Conservation (phyloP, 1,284 basidiomycete species). For the Cutaneotrichosporon cutaneum region DNA sequence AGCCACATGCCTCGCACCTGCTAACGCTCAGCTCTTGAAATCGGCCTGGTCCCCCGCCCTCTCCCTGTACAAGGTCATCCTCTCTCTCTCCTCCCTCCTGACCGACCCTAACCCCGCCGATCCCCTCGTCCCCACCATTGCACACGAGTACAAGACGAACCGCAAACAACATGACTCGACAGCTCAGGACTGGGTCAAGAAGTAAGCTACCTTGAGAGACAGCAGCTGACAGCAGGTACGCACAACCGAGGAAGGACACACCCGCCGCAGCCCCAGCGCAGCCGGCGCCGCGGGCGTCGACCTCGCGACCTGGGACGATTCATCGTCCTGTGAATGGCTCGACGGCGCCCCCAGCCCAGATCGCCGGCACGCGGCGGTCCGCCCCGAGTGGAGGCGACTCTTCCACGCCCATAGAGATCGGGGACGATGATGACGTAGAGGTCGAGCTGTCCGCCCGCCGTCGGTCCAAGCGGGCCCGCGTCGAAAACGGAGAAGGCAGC, state of each 20-base stretch:
- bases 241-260: conserved; percentile 29
- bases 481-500: conserved; percentile 1
- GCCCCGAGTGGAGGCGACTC: not conserved
- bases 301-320: conserved; percentile 19
- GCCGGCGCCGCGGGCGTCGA: conserved; percentile 11
- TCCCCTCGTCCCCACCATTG: conserved; percentile 55
- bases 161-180: conserved; percentile 85
- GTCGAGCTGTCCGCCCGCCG: conserved; percentile 13
- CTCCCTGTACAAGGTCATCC: conserved; percentile 84
- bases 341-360: conserved; percentile 4
- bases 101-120: conserved; percentile 97
- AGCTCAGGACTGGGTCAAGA: conserved; percentile 90
- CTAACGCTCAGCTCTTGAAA: conserved; percentile 70
- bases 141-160: conserved; percentile 88
- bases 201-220: conserved; percentile 70
- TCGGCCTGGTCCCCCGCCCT: conserved; percentile 86
- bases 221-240: conserved; percentile 31
- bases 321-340: conserved; percentile 23
- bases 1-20: not conserved
- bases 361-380: conserved; percentile 17
- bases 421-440: conserved; percentile 21
- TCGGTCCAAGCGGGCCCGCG: conserved; percentile 18
- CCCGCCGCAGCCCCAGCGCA: conserved; percentile 9
- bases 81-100: conserved; percentile 95
- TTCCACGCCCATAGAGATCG: conserved; percentile 17